Base-by-base conservation (phyloP, 2,329 filamentous ascomycete species). In the Colletotrichum sp. region DNA sequence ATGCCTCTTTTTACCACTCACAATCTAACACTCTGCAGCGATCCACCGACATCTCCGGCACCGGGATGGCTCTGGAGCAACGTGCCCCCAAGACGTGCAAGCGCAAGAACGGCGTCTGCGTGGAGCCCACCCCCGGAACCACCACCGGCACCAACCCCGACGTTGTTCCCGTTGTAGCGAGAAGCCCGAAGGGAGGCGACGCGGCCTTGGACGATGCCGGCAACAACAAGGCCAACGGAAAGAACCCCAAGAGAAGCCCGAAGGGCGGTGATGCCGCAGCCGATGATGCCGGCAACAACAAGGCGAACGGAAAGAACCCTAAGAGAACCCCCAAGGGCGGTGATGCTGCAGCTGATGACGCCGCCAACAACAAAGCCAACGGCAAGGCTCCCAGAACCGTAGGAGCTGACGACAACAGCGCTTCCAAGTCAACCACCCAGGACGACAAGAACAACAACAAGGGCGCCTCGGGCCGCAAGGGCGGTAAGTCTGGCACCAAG, bases 51-150 rank as follows among this genome's bases (percentile, higher is more conserved):
- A 48, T 48, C 43, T 48, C 43, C 6, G 10, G 43, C 43, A 0
- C 43, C 2, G 43, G n/a, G 0, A 6, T 48, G 5, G 43, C 26
- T 3, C 60, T 66, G 10, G 67, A 71, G 60, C 43, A 71, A 26
- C 72, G 67, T 52, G 64, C 48, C 34, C 24, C 16, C 43, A 71
- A 66, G 60, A 71, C 52, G 28, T 68, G 66, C 66, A 68, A 68
- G 66, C 66, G 66, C 39, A 55, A 48, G 43, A 48, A 48, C 43
- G 43, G 43, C 10, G 43, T 48, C 10, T 48, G 43, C 10, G 43
- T 48, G 18, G 43, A 48, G 43, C 43, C 43, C 43, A n/a, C 43
- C 3, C 43, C 18, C 18, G 43, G 43, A 48, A 48, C 43, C 57
- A 60, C 57, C 66, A 68, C 24, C 28, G 57, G 65, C 43, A 28